Conservation (phyloP, 2,329 filamentous ascomycete species). For the Xylaria sp. region DNA sequence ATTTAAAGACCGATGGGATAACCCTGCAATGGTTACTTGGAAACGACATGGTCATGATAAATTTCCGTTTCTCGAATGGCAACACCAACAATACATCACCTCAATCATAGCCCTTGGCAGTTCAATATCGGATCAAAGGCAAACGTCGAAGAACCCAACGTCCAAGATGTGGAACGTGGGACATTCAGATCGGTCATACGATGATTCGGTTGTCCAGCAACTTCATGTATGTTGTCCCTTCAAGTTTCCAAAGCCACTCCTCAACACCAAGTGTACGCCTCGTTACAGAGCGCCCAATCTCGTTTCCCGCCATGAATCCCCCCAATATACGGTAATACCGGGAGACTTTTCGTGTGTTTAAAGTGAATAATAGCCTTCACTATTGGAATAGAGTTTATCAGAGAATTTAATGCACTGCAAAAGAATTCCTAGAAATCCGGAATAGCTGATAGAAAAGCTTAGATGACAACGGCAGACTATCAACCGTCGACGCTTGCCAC, state of each 20-base stretch:
- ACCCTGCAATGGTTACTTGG: constrained; percentile 24
- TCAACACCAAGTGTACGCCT: constrained; percentile 1
- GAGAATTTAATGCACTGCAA: not conserved
- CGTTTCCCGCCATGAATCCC: constrained; percentile 8
- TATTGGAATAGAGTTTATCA: not conserved
- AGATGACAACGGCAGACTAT: constrained; percentile 43
- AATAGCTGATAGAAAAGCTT: constrained; percentile 33
- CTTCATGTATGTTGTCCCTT: constrained; percentile 42
- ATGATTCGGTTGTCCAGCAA: constrained; percentile 38
- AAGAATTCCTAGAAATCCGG: not conserved
- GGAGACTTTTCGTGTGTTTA: constrained; percentile 4
- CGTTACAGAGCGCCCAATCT: not conserved
- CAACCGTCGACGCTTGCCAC: constrained; percentile 39
- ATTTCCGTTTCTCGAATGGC: constrained; percentile 20
- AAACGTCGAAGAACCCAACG: constrained; percentile 28
- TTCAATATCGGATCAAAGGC: constrained; percentile 14
- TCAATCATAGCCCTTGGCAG: constrained; percentile 18
- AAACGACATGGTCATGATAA: constrained; percentile 27
- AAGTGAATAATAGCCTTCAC: constrained; percentile 3
- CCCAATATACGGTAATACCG: not conserved
- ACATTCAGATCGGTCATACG: constrained; percentile 41
- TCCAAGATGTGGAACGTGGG: constrained; percentile 43
- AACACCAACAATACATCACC: constrained; percentile 24
- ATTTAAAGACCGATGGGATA: constrained; percentile 35
- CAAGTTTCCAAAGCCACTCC: constrained; percentile 3